Evolutionary conservation across 1,139 yeast species (phyloP), one percentile per base, ranked within the genome.

Genomic region (Scheffersomyces insectosa): DNA sequence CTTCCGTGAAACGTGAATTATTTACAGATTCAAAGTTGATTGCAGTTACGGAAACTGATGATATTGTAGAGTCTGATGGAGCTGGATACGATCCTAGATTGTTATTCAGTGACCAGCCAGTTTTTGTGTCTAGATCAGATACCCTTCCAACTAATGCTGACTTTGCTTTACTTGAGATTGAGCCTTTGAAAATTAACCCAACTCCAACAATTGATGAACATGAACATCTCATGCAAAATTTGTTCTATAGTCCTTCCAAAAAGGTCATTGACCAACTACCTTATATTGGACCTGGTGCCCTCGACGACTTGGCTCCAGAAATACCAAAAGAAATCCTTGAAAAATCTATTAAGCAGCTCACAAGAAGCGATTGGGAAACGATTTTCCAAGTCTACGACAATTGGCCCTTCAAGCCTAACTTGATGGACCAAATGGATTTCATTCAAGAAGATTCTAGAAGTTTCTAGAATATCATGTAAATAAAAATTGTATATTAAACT

Each of bases 361-460:
- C 80, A 0, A 57, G 70, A 5, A 78, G 77, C 1, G 95, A 89
- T 14, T 70, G 85, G 47, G 47, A 70, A 6, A 54, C 60, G 5
- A 59, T 91, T 7, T 72, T 82, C 3, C 62, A 75, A 4, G 72
- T 67, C 3, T 88, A 85, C 58, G 76, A 73, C 37, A 59, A 66
- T 16, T 91, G 98, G 98, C 95, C 98, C 0, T 91, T 90, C 69
- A 89, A 84, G 62, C 97, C 97, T 1, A 37, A 65, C 0, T 49
- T 47, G 15, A 50, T 53, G 9, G 67, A 62, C 31, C 59, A 57
- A 12, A 42, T 56, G 46, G 59, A 54, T 35, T 42, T 59, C 9
- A 50, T 55, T 11, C 54, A 53, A 36, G 63, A 58, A 14, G 62
- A 57, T 15, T 41, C 51, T 4, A 42, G 57, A 39, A 44, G 42